Base-by-base conservation (phyloP, 305 asterid genomes). In the Withania somnifera region DNA sequence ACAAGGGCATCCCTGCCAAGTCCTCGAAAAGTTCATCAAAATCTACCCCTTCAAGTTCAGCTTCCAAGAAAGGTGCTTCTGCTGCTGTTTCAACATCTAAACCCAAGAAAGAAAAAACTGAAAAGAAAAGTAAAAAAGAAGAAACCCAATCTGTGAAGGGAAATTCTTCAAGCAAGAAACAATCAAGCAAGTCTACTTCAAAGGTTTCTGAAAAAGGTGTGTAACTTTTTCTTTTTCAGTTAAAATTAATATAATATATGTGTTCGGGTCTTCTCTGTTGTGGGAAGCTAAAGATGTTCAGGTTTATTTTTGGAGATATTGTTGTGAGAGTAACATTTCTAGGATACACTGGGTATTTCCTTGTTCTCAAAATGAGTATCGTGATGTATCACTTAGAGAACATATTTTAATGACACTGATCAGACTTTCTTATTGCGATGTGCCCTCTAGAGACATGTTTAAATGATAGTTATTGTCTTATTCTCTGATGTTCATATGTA, bases 161-260 rank as follows among this genome's bases (percentile, higher is more conserved):
- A 32, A 64, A 64, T 64, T 30, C 73, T 64, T 63, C 71, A 63
- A 63, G 71, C 71, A 63, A 64, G 73, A 64, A 64, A 64, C 24
- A 64, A 17, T 32, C 73, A 64, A 64, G 15, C 47, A 64, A 64
- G 73, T 64, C 47, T 63, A 15, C 24, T 15, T 15, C 73, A 90
- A 91, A 87, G 86, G 82, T 79, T 78, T 61, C 79, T 14, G 90
- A 81, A 63, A 89, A 90, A 92, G 97, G 98, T 88, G 47, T 84
- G 86, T 36, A 83, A 32, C 32, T 63, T 22, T 14, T 38, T 15
- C 15, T 66, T 32, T 7, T 32, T 28, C 19, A 17, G 71, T 7
- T 64, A 30, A 64, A 30, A 17, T 32, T 63, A 17, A 64, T 15
- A 17, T 15, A 15, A 6, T 15, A 40, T 11, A 40, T 13, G 47